Base-by-base conservation (phyloP, 2,329 filamentous ascomycete species). In the Fusarium falciforme region DNA sequence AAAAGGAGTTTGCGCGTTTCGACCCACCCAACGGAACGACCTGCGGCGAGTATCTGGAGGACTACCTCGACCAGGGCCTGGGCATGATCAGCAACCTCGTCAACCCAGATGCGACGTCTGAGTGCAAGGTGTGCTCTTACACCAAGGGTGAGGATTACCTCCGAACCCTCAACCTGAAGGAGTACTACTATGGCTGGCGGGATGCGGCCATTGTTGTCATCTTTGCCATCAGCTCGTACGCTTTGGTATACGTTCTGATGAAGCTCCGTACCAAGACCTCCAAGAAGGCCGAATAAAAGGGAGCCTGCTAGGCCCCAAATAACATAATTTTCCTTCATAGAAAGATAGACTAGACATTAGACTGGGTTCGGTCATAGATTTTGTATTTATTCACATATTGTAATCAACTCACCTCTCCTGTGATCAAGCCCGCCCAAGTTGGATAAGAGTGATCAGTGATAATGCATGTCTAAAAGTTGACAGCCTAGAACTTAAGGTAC, bases 131-230 rank as follows among this genome's bases (percentile, higher is more conserved):
- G 0, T 94, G 92, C 76, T 84, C 89, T 70, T 93, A 89, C 78
- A 80, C 79, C 2, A 81, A 77, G 20, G 91, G 90, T 0, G 84
- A 86, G 7, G 91, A 92, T 66, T 93, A 92, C 72, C 79, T 93
- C 3, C 75, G 80, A 3, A 89, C 85, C 0, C 71, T 93, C 14
- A 92, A 93, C 77, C 75, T 93, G 9, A 84, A 84, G 1, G 85
- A 89, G 5, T 89, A 92, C 73, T 89, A 86, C 69, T 90, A 90
- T 73, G 91, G 90, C 0, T 94, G 92, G 92, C 86, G 92, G 58
- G 86, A 93, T 80, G 89, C 89, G 0, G 92, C 78, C 0, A 90
- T 93, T 57, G 86, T 88, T 4, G 87, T 87, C 2, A 81, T 89
- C 6, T 91, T 92, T 72, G 87, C 84, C 1, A 68, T 89, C 42